Conservation (phyloP, 495 filamentous ascomycete genomes). For the Daldinia vernicosa region DNA sequence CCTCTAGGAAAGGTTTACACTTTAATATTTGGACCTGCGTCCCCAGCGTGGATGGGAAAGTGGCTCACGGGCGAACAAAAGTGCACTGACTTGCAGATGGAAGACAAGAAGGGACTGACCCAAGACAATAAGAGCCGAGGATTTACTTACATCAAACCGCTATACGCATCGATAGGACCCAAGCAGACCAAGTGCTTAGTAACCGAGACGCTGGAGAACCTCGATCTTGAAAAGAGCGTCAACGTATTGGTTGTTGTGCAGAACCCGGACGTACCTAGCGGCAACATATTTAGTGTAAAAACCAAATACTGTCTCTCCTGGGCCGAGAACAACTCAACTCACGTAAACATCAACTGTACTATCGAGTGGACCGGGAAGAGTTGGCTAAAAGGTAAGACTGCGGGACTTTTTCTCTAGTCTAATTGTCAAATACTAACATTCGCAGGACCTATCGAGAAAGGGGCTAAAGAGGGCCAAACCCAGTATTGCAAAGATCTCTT, state of each 20-base stretch:
- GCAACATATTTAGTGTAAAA: slow-evolving; percentile 89
- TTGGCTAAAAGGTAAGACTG: slow-evolving; percentile 89
- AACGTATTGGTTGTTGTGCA: slow-evolving; percentile 82
- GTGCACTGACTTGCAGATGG: slow-evolving; percentile 82
- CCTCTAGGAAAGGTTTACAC: slow-evolving; percentile 93
- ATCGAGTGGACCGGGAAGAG: slow-evolving; percentile 98
- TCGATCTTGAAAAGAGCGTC: slow-evolving; percentile 89
- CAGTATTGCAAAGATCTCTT: slow-evolving; percentile 81
- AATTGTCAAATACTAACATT: slow-evolving; percentile 31
- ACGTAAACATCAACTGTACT: slow-evolving; percentile 82
- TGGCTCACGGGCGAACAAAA: slow-evolving; percentile 90
- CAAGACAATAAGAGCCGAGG: slow-evolving; percentile 75
- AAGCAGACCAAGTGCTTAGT: slow-evolving; percentile 96
- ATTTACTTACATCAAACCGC: slow-evolving; percentile 92
- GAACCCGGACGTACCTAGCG: slow-evolving; percentile 94
- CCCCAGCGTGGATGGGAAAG: slow-evolving; percentile 80
- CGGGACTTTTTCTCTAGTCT: slow-evolving; percentile 2
- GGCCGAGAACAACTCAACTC: slow-evolving; percentile 84
- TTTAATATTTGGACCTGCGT: slow-evolving; percentile 82
- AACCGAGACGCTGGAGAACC: slow-evolving; percentile 78
- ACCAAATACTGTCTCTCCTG: slow-evolving; percentile 95
- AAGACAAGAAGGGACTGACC: slow-evolving; percentile 79
- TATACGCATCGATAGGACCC: slow-evolving; percentile 84
- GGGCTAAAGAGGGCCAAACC: slow-evolving; percentile 87
- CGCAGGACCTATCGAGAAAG: slow-evolving; percentile 91